These are phyloP conservation scores for Starmera pachycereana DNA, from an alignment of 805 yeast species.

Conservation along the genomic window DNA sequence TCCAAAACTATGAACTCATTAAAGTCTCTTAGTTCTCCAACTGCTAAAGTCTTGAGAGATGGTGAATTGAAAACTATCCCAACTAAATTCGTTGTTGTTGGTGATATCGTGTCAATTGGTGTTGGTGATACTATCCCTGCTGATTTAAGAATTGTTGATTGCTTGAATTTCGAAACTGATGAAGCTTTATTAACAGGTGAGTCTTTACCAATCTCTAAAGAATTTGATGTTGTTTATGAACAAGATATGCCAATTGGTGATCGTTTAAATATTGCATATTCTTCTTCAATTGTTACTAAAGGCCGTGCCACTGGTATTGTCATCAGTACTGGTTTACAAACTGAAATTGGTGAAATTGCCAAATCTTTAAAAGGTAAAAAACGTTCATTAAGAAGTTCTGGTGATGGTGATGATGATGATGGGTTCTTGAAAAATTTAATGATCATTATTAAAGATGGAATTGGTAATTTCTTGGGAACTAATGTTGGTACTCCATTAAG, in stretches of 20 bases:
- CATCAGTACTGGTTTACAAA: slow-evolving; percentile 54
- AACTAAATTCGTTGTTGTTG: slow-evolving; percentile 61
- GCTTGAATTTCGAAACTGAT: slow-evolving; percentile 60
- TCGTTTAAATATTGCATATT: slow-evolving; percentile 58
- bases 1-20: slow-evolving; percentile 74
- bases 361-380: slow-evolving; percentile 37
- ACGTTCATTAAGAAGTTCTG: slow-evolving; percentile 26
- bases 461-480: slow-evolving; percentile 66
- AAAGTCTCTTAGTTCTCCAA: slow-evolving; percentile 55
- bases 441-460: slow-evolving; percentile 37
- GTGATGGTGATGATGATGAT: slow-evolving; percentile 33
- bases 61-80: slow-evolving; percentile 48
- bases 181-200: slow-evolving; percentile 62
- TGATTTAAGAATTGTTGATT: slow-evolving; percentile 48
- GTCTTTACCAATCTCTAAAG: slow-evolving; percentile 53
- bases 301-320: slow-evolving; percentile 69
- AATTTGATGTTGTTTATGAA: slow-evolving; percentile 30
- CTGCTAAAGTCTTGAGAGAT: slow-evolving; percentile 56
- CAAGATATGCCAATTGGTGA: slow-evolving; percentile 56
- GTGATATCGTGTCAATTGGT: slow-evolving; percentile 51
- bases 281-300: slow-evolving; percentile 60
- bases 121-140: slow-evolving; percentile 77
- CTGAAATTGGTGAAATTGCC: slow-evolving; percentile 73
- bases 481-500: slow-evolving; percentile 78
- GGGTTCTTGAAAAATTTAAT: slow-evolving; percentile 28